These are phyloP conservation scores for Aspergillus tamarii DNA, from an alignment of 2,329 filamentous ascomycete genomes.

Conservation along the genomic window DNA sequence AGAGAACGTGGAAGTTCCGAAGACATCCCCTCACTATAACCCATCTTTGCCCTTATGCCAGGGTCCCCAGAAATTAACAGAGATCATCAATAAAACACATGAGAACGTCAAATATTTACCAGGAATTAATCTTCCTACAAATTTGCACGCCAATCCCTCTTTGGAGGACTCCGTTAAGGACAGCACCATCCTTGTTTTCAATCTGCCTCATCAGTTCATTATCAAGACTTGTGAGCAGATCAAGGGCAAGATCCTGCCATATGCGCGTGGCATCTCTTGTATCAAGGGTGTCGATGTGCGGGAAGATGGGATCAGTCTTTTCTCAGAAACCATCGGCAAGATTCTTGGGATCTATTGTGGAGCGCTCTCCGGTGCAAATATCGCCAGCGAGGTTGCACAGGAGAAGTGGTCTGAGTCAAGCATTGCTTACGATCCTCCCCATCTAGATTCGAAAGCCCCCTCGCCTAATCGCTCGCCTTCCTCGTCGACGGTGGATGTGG, in stretches of 20 bases:
- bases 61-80: constrained; percentile 81
- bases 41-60: constrained; percentile 74
- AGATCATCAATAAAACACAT: constrained; percentile 86
- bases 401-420: constrained; percentile 99
- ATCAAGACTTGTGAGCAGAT: constrained; percentile 81
- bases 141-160: constrained; percentile 55
- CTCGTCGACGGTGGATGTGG: constrained; percentile 53
- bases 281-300: constrained; percentile 97
- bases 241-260: constrained; percentile 86
- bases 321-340: constrained; percentile 92
- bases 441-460: constrained; percentile 79
- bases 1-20: constrained; percentile 77
- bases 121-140: constrained; percentile 78
- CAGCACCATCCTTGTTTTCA: constrained; percentile 91
- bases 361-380: constrained; percentile 92
- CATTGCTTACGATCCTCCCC: constrained; percentile 90
- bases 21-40: constrained; percentile 74
- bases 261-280: constrained; percentile 90
- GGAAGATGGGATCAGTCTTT: constrained; percentile 81
- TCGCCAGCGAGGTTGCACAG: constrained; percentile 88
- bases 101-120: constrained; percentile 99
- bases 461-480: constrained; percentile 60
- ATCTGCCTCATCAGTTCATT: constrained; percentile 92
- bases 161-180: constrained; percentile 73
- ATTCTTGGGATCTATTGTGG: constrained; percentile 95